Evolutionary conservation across 2,329 filamentous ascomycete species (phyloP).

Genomic region (Cladosporium sp.): DNA sequence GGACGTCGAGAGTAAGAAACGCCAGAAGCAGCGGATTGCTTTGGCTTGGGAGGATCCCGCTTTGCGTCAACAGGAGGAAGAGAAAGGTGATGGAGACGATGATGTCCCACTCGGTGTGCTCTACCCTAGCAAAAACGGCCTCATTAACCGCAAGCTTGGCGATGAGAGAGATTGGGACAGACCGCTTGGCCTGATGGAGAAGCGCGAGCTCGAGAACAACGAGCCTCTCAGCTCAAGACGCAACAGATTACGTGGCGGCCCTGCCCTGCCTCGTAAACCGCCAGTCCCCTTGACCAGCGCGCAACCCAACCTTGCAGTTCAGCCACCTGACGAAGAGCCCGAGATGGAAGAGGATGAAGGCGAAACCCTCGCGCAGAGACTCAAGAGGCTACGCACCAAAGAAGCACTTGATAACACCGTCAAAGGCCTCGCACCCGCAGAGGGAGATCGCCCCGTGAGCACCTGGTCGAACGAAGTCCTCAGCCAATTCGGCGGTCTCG

Average conservation of each 20-base stretch:
- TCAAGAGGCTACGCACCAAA: constrained; percentile 59
- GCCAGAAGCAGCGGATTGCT: constrained; percentile 71
- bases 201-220: constrained; percentile 82
- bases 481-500: constrained; percentile 55
- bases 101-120: constrained; percentile 86
- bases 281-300: constrained; percentile 25
- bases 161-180: constrained; percentile 48
- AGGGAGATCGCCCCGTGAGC: constrained; percentile 41
- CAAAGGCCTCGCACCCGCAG: constrained; percentile 30
- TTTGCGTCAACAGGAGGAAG: constrained; percentile 39
- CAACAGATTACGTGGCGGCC: constrained; percentile 64
- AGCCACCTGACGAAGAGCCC: constrained; percentile 22
- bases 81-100: constrained; percentile 56
- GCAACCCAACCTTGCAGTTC: constrained; percentile 26
- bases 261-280: constrained; percentile 26
- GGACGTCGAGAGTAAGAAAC: constrained; percentile 72
- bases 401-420: constrained; percentile 46
- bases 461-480: constrained; percentile 68
- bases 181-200: constrained; percentile 73
- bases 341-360: constrained; percentile 43
- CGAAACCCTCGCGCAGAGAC: constrained; percentile 64
- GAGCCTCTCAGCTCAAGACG: constrained; percentile 79
- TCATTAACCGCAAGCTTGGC: constrained; percentile 45
- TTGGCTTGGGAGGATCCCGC: constrained; percentile 81
- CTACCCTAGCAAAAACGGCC: constrained; percentile 56